A percentile compares a stretch with the other conserved stretches of the same genome.
These are phyloP conservation scores for Meyerozyma smithsonii DNA, from an alignment of 1,139 yeast genomes.

Conservation along the genomic window DNA sequence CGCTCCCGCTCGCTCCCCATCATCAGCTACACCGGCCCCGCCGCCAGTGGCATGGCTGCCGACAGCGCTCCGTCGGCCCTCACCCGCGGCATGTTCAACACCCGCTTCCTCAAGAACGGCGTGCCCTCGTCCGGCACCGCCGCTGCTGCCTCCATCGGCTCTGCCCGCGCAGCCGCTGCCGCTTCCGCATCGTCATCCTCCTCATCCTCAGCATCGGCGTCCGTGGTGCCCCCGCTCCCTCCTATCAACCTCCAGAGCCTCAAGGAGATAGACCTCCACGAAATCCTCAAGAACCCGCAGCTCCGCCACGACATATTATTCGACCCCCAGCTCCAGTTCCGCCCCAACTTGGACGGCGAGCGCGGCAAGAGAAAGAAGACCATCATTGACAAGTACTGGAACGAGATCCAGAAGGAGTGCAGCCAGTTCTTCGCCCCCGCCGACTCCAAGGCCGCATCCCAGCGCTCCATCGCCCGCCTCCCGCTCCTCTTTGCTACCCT, in stretches of 20 bases:
- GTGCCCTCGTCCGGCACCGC: constrained; percentile 8
- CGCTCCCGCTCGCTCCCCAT: constrained; percentile 36
- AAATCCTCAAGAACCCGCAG: constrained; percentile 87
- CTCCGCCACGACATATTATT: constrained; percentile 88
- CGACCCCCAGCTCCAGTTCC: constrained; percentile 87
- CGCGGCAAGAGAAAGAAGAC: constrained; percentile 75
- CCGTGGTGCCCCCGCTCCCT: constrained; percentile 47
- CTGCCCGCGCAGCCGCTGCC: constrained; percentile 11
- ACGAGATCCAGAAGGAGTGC: constrained; percentile 64
- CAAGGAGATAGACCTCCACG: constrained; percentile 83
- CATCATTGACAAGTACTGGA: constrained; percentile 81
- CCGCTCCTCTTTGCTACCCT: constrained; percentile 72
- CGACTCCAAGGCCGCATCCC: constrained; percentile 5
- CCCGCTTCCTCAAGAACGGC: constrained; percentile 4
- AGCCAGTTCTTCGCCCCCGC: constrained; percentile 28
- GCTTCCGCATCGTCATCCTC: constrained; percentile 6
- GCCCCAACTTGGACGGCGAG: constrained; percentile 90
- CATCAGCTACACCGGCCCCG: constrained; percentile 21
- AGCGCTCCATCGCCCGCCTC: constrained; percentile 37
- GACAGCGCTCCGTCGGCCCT: constrained; percentile 6
- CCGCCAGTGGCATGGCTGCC: constrained; percentile 8
- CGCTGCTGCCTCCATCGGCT: constrained; percentile 8
- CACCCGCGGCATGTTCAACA: constrained; percentile 4
- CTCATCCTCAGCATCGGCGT: constrained; percentile 8
- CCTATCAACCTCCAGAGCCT: constrained; percentile 83